phyloP scores from a whole-genome alignment of 352 stramenopile species.

The Pythium biforme region DNA sequence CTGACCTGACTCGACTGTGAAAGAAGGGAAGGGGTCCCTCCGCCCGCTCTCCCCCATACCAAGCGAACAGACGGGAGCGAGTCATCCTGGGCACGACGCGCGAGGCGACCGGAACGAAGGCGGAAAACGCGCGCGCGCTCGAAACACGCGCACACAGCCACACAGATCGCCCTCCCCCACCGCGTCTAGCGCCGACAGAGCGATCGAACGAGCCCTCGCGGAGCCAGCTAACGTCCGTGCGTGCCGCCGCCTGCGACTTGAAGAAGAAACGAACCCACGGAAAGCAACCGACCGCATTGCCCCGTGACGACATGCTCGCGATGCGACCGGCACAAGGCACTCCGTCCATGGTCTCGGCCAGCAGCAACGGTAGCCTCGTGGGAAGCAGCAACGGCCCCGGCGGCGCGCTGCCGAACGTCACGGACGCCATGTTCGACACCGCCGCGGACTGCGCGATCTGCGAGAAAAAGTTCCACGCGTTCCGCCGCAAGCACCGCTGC shows the following conservation, averaged over 20 bases:
- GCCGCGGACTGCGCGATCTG: constrained; percentile 71
- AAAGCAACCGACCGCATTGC: too few species aligned
- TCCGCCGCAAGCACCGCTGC: constrained; percentile 82
- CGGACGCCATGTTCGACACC: constrained; percentile 46
- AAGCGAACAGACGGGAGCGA: constrained; percentile 1
- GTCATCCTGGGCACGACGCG: background rate
- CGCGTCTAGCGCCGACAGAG: too few species aligned
- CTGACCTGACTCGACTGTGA: background rate
- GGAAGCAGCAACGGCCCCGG: background rate
- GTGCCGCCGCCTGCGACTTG: too few species aligned
- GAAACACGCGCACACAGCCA: background rate
- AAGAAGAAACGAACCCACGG: background rate
- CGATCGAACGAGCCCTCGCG: too few species aligned
- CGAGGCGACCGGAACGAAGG: too few species aligned
- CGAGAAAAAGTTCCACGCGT: constrained; percentile 86
- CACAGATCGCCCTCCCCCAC: too few species aligned
- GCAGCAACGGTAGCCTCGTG: constrained; percentile 11
- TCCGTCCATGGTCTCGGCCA: constrained; percentile 5
- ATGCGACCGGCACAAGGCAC: constrained; percentile 19
- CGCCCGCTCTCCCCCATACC: constrained; percentile 6
- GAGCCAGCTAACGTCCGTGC: too few species aligned
- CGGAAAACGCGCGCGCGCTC: background rate
- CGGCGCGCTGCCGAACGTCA: constrained; percentile 20
- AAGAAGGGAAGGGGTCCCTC: constrained; percentile 1
- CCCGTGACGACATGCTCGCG: constrained; percentile 14